Evolutionary conservation across 2,329 filamentous ascomycete genomes (phyloP), one percentile per base, ranked within the genome.

Genomic region (Aspergillus terreus): DNA sequence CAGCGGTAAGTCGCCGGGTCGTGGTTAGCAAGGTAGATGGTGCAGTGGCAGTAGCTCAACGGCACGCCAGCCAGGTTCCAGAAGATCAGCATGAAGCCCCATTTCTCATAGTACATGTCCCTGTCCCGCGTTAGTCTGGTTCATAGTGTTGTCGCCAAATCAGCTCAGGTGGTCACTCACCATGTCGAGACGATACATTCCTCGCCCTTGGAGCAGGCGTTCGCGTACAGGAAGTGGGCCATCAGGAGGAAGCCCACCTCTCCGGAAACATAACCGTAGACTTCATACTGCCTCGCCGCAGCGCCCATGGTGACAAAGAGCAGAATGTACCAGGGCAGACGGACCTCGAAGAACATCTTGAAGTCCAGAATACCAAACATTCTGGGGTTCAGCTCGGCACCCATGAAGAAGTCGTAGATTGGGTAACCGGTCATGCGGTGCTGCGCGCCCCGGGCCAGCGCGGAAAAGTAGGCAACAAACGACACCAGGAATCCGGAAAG

Each of bases 31-130:
- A 96, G 81, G 75, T 88, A 96, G 63, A 96, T 84, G 45, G 88
- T 92, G 81, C 88, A 94, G 78, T 96, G 91, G 77, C 90, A 95
- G 80, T 96, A 96, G 49, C 85, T 91, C 47, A 96, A 80, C 12
- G 91, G 91, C 23, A 96, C 91, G 60, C 91, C 91, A 44, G 91
- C 90, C 69, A 96, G 78, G 74, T 96, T 96, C 91, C 91, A 96
- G 82, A 96, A 96, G 71, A 95, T 95, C 60, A 96, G 82, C 91
- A 96, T 96, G 78, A 96, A 96, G 47, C 91, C 91, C 83, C 89
- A 92, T 76, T 96, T 96, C 79, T 96, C 91, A 64, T 90, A 92
- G 78, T 95, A 95, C 87, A 96, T 95, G 65, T 96, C 91, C 87
- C 81, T 83, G 48, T n/a, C 23, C 10, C 17, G 23, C 23, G 19